phyloP scores from a whole-genome alignment of 768 basidiomycete species.

The Trametes villosa region DNA sequence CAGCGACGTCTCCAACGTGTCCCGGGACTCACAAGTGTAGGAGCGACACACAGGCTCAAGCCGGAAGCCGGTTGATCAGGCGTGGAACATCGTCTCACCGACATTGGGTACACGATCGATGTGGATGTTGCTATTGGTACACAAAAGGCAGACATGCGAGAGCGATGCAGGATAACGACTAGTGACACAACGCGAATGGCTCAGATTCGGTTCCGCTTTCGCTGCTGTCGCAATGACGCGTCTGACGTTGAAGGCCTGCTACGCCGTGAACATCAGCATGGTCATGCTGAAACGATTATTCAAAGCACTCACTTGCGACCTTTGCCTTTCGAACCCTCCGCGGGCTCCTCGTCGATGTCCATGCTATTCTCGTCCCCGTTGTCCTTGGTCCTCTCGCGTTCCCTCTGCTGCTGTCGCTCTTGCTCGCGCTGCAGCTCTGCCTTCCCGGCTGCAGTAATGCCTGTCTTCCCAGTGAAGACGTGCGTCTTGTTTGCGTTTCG shows the following conservation, averaged over 20 bases:
- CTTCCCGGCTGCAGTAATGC: constrained; percentile 27
- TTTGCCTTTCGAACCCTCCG: constrained; percentile 51
- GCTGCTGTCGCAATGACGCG: constrained; percentile 41
- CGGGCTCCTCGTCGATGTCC: constrained; percentile 71
- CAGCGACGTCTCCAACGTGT: no score
- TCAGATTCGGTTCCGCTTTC: constrained; percentile 59
- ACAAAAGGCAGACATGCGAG: neutral
- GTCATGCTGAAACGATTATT: neutral
- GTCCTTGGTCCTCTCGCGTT: constrained; percentile 22
- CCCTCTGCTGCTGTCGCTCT: constrained; percentile 20
- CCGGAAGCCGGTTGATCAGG: no score
- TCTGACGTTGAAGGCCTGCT: constrained; percentile 11
- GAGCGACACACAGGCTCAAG: no score
- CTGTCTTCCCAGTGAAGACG: constrained; percentile 21
- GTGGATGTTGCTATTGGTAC: neutral
- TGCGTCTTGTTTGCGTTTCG: constrained; percentile 24
- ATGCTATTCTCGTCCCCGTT: constrained; percentile 46
- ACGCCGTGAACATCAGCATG: neutral
- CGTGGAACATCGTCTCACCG: no score
- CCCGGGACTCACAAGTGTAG: no score
- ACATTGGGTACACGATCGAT: no score
- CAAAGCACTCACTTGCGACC: constrained; percentile 59
- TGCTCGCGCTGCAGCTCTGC: constrained; percentile 24
- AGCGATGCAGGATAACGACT: constrained; percentile 25
- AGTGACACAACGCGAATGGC: constrained; percentile 20